A percentile compares a stretch with the other conserved stretches of the same genome.
phyloP scores from a whole-genome alignment of 345 rosid species.

The Bretschneidera sinensis region DNA sequence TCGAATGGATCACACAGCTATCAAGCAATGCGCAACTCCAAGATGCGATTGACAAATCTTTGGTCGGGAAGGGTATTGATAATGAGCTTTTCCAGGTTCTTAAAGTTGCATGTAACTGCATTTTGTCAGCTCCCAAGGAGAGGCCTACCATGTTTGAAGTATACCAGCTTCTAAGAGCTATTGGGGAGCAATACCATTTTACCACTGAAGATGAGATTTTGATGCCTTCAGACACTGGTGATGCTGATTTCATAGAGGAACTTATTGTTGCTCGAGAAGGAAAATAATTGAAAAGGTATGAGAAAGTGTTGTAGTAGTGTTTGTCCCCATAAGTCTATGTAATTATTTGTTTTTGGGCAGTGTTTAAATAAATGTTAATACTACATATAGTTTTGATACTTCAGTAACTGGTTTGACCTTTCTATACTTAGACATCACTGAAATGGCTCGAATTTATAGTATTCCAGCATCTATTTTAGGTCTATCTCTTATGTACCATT shows the following conservation, averaged over 20 bases:
- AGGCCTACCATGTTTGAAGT: constrained; percentile 91
- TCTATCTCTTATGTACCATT: not conserved
- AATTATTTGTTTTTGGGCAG: constrained; percentile 13
- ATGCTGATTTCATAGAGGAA: constrained; percentile 54
- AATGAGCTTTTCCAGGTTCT: constrained; percentile 71
- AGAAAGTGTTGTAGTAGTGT: constrained; percentile 4
- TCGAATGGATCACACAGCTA: constrained; percentile 68
- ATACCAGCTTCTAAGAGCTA: constrained; percentile 76
- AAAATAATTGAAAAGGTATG: constrained; percentile 19
- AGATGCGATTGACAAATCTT: constrained; percentile 52
- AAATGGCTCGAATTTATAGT: constrained; percentile 17
- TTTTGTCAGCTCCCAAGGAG: constrained; percentile 54
- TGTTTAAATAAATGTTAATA: constrained; percentile 26
- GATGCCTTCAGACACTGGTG: constrained; percentile 58
- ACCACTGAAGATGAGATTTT: constrained; percentile 62
- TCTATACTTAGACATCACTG: constrained; percentile 11
- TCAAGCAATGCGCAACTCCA: constrained; percentile 47
- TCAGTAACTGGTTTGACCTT: constrained; percentile 10
- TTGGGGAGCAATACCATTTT: constrained; percentile 78
- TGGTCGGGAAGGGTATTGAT: constrained; percentile 62
- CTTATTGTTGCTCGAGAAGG: constrained; percentile 70
- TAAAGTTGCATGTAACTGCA: constrained; percentile 81
- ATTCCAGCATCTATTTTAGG: constrained; percentile 14
- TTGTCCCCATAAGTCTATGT: constrained; percentile 18
- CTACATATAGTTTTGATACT: constrained; percentile 12